Percentiles rank a stretch among this genome's conserved stretches.
phyloP scores from a whole-genome alignment of 805 yeast genomes.

The Ogataea pignaliae region DNA sequence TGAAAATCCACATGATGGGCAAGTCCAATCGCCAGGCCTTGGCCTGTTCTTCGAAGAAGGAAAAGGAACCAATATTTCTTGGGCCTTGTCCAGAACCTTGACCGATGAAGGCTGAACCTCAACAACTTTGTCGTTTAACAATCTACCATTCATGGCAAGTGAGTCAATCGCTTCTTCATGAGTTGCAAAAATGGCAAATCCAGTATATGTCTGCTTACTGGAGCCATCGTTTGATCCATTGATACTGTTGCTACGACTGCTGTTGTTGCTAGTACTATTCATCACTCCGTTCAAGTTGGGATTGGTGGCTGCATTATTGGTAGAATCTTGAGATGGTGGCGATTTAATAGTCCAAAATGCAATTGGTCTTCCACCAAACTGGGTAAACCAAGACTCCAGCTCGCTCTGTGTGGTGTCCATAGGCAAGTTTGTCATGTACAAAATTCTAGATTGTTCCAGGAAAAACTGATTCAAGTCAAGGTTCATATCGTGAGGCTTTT shows the following conservation, averaged over 20 bases:
- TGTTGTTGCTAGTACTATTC: constrained; percentile 6
- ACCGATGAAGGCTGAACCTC: constrained; percentile 87
- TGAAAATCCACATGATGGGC: constrained; percentile 93
- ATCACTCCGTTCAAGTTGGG: constrained; percentile 1
- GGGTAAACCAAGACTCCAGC: constrained; percentile 86
- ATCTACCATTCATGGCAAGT: constrained; percentile 72
- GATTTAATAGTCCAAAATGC: constrained; percentile 85
- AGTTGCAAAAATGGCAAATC: constrained; percentile 78
- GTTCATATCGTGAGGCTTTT: constrained; percentile 72
- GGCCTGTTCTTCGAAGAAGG: constrained; percentile 84
- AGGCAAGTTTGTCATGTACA: constrained; percentile 77
- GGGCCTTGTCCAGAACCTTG: constrained; percentile 73
- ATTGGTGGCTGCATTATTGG: constrained; percentile 1
- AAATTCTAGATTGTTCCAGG: constrained; percentile 69
- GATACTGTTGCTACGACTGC: constrained; percentile 13
- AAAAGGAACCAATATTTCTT: constrained; percentile 76
- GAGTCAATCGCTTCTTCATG: constrained; percentile 86
- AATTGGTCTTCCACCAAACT: constrained; percentile 78
- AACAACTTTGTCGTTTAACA: constrained; percentile 63
- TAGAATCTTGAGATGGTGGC: constrained; percentile 29
- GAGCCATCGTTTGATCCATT: constrained; percentile 23
- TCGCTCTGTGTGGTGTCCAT: constrained; percentile 86
- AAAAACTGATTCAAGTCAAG: constrained; percentile 66
- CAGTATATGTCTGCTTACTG: constrained; percentile 52
- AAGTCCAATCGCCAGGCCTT: constrained; percentile 97